Percentiles rank a stretch among this genome's conserved stretches.
These are phyloP conservation scores for Alloteropsis angusta DNA, from an alignment of 202 grass and related monocot genomes.

Conservation along the genomic window DNA sequence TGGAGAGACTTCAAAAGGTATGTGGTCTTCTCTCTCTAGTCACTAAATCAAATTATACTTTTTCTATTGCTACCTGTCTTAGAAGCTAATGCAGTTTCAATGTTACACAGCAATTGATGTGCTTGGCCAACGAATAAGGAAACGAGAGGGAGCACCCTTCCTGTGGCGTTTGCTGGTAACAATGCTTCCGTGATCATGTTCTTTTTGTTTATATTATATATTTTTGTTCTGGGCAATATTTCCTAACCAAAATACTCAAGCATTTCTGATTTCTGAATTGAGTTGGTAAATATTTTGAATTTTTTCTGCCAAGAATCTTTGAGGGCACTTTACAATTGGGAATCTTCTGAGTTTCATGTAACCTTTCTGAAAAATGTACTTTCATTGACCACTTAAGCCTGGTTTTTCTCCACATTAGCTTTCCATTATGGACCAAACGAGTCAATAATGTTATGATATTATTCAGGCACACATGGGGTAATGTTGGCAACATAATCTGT, in stretches of 20 bases:
- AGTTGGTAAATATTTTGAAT: not conserved
- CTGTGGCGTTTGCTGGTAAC: conserved; percentile 66
- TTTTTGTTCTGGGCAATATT: not conserved
- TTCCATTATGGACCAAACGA: not conserved
- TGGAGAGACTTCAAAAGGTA: conserved; percentile 48
- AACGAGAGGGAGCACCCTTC: conserved; percentile 43
- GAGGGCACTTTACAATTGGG: not conserved
- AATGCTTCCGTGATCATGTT: not conserved
- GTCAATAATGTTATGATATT: not conserved
- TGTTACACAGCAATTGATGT: conserved; percentile 41
- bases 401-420: not conserved
- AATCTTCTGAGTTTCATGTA: not conserved
- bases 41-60: not conserved
- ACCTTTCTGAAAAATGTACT: not conserved
- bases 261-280: not conserved
- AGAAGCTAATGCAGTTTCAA: conserved; percentile 15
- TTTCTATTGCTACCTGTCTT: not conserved
- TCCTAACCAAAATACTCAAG: not conserved
- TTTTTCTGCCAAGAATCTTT: not conserved
- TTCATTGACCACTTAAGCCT: not conserved
- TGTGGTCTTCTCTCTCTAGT: not conserved
- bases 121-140: conserved; percentile 38
- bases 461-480: not conserved
- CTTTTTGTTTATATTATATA: not conserved
- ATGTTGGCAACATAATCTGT: not conserved